Conservation (phyloP, 2,329 filamentous ascomycete species). For the Trichoderma atroviride region DNA sequence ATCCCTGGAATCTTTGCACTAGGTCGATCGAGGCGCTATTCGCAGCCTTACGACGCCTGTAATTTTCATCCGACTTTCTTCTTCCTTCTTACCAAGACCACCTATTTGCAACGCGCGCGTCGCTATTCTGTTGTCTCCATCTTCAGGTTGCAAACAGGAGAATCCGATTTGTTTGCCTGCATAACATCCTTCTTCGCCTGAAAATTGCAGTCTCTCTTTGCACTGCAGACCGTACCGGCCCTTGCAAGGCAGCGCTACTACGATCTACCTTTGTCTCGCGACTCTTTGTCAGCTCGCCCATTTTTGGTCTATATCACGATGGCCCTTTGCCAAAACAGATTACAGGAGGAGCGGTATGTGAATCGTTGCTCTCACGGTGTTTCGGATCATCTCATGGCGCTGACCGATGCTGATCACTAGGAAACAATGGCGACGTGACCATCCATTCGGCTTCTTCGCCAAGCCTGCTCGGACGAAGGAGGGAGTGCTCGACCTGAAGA, state of each 20-base stretch:
- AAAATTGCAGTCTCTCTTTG: neutral
- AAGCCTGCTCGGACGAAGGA: conserved; percentile 78
- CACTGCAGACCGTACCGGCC: neutral
- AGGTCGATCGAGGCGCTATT: conserved; percentile 26
- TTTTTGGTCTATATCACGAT: conserved; percentile 49
- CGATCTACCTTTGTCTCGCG: neutral
- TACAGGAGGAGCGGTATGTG: conserved; percentile 82
- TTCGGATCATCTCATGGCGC: neutral
- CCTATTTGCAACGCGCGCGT: neutral
- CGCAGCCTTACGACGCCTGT: conserved; percentile 6
- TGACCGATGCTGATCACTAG: conserved; percentile 47
- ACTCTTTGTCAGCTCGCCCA: neutral
- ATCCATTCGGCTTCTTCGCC: conserved; percentile 97
- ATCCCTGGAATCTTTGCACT: conserved; percentile 9
- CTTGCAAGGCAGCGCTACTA: neutral
- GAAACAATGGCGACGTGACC: conserved; percentile 95
- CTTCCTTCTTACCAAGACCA: neutral
- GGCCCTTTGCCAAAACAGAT: conserved; percentile 85
- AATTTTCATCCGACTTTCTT: conserved; percentile 10
- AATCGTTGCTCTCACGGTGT: neutral
- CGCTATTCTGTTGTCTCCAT: neutral
- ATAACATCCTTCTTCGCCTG: neutral
- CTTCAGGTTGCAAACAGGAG: neutral
- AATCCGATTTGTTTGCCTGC: neutral
- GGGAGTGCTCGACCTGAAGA: conserved; percentile 86